These are phyloP conservation scores for Xylariales sp. DNA, from an alignment of 2,329 filamentous ascomycete genomes.

Conservation along the genomic window DNA sequence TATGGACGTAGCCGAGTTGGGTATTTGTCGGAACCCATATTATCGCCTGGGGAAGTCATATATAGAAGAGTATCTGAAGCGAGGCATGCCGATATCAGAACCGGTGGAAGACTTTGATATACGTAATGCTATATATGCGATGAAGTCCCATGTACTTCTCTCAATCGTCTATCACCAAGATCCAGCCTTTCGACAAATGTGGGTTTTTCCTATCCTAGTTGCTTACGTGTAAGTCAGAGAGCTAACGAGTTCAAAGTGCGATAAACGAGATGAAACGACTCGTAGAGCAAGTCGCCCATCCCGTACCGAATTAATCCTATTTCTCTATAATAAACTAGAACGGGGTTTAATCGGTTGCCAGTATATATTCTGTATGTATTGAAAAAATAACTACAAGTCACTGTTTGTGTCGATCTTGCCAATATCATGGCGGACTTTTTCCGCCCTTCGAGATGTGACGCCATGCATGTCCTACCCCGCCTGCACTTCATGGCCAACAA, in stretches of 20 bases:
- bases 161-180: constrained; percentile 39
- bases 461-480: not conserved
- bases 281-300: constrained; percentile 5
- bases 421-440: not conserved
- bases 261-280: constrained; percentile 21
- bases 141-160: constrained; percentile 44
- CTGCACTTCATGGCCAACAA: not conserved
- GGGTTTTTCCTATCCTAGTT: constrained; percentile 1
- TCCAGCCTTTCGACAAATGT: constrained; percentile 25
- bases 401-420: not conserved
- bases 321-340: not conserved
- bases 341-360: too few species aligned
- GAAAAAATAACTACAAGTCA: not conserved
- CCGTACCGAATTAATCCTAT: not conserved
- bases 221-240: not conserved
- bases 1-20: constrained; percentile 39
- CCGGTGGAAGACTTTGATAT: constrained; percentile 47
- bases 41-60: constrained; percentile 44
- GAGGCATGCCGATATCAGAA: constrained; percentile 42
- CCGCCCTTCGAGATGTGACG: not conserved
- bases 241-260: constrained; percentile 16
- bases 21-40: constrained; percentile 44
- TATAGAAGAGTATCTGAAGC: constrained; percentile 45
- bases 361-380: not conserved
- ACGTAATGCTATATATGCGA: constrained; percentile 46